phyloP scores from a whole-genome alignment of 768 basidiomycete species.

The Melanogaster broomeanus region DNA sequence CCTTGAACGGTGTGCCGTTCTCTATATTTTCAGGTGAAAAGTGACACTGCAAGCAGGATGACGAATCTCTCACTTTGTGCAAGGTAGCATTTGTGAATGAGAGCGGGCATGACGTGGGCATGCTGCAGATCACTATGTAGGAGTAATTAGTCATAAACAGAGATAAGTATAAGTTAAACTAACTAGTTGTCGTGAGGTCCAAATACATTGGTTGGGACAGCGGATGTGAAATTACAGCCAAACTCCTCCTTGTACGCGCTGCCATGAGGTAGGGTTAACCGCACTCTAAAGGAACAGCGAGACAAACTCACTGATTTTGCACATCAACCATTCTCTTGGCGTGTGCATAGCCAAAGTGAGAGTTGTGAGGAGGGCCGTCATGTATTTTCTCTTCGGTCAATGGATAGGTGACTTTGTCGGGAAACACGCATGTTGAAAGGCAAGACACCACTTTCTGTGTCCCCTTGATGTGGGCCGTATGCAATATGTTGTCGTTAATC shows the following conservation, averaged over 20 bases:
- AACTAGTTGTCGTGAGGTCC: slow-evolving; percentile 94
- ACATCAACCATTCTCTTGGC: slow-evolving; percentile 96
- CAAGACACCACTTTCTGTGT: slow-evolving; percentile 88
- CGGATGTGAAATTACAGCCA: slow-evolving; percentile 92
- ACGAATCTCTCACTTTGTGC: slow-evolving; percentile 67
- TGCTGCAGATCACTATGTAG: slow-evolving; percentile 74
- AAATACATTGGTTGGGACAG: slow-evolving; percentile 98
- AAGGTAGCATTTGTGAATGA: slow-evolving; percentile 91
- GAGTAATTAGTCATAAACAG: slow-evolving; percentile 1
- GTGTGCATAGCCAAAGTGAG: slow-evolving; percentile 96
- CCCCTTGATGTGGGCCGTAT: slow-evolving; percentile 65
- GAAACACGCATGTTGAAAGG: slow-evolving; percentile 96
- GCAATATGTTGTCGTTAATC: slow-evolving; percentile 94
- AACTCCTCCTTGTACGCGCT: slow-evolving; percentile 97
- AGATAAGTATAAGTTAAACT: slow-evolving; percentile 16
- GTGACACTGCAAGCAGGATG: neutral
- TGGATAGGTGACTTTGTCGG: slow-evolving; percentile 92
- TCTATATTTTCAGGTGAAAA: slow-evolving; percentile 48
- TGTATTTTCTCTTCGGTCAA: slow-evolving; percentile 94
- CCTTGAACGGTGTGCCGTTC: slow-evolving; percentile 77
- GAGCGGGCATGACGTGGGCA: slow-evolving; percentile 92
- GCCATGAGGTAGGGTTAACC: neutral
- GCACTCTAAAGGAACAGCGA: neutral
- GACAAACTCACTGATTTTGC: slow-evolving; percentile 76
- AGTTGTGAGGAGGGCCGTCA: slow-evolving; percentile 86